phyloP scores from a whole-genome alignment of 129 eudicot species.

The Silybum marianum region DNA sequence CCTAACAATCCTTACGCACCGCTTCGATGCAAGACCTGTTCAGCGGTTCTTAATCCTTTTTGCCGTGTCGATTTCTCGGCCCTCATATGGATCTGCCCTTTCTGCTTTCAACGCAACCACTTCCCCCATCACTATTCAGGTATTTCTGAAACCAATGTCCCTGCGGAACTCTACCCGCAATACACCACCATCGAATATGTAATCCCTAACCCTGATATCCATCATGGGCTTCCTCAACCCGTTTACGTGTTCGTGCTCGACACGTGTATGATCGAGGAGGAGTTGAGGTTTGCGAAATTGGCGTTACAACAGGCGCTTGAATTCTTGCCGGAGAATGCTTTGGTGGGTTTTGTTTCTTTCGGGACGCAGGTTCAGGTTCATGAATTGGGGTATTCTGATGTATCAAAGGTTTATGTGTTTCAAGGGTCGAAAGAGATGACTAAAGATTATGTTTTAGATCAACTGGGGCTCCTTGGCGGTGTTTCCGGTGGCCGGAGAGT shows the following conservation, averaged over 20 bases:
- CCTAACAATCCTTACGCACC: slow-evolving; percentile 66
- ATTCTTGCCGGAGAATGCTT: slow-evolving; percentile 62
- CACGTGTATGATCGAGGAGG: slow-evolving; percentile 75
- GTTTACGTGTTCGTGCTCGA: slow-evolving; percentile 62
- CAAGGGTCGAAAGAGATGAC: slow-evolving; percentile 61
- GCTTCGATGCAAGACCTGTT: slow-evolving; percentile 71
- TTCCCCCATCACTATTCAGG: slow-evolving; percentile 63
- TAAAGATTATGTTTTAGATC: slow-evolving; percentile 77
- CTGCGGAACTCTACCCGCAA: slow-evolving; percentile 70
- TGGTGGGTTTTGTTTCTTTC: slow-evolving; percentile 71
- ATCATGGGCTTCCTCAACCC: slow-evolving; percentile 13
- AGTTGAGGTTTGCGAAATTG: slow-evolving; percentile 58
- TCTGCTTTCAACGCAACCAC: slow-evolving; percentile 67
- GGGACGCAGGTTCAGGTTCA: slow-evolving; percentile 86
- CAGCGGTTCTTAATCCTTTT: slow-evolving; percentile 53
- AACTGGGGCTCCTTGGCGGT: slow-evolving; percentile 48
- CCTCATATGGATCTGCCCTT: slow-evolving; percentile 74
- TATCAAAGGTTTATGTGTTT: slow-evolving; percentile 69
- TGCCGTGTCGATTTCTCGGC: slow-evolving; percentile 61
- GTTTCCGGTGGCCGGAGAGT: slow-evolving; percentile 27
- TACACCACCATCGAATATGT: slow-evolving; percentile 49
- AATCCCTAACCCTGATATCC: not conserved
- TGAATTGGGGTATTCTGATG: slow-evolving; percentile 67
- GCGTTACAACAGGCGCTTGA: slow-evolving; percentile 63
- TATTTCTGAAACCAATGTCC: slow-evolving; percentile 63